Conservation (phyloP, 208 protist genomes). For the Borovskyia barvae region DNA sequence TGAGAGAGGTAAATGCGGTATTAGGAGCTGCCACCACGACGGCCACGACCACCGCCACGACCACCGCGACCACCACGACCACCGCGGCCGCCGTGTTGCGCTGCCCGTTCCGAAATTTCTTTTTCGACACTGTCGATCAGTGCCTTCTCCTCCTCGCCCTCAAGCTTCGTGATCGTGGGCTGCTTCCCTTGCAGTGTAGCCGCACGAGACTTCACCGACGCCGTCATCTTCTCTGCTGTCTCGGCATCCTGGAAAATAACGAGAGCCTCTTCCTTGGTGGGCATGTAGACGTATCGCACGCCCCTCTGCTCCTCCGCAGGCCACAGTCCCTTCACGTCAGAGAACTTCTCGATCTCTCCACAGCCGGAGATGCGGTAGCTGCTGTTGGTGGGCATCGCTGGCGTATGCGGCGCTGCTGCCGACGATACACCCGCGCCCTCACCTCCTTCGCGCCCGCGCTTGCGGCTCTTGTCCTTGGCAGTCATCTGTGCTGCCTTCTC, state of each 20-base stretch:
- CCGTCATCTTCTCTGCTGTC: conserved; percentile 75
- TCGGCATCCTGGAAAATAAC: conserved; percentile 85
- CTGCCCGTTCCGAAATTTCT: conserved; percentile 79
- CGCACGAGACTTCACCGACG: conserved; percentile 56
- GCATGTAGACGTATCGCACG: conserved; percentile 84
- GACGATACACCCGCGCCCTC: not conserved
- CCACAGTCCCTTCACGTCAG: conserved; percentile 80
- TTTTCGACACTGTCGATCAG: conserved; percentile 76
- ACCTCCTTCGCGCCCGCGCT: conserved; percentile 13
- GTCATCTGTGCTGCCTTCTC: conserved; percentile 70
- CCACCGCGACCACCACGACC: conserved; percentile 37
- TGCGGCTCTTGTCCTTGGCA: conserved; percentile 45
- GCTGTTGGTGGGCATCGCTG: conserved; percentile 76
- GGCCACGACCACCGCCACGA: conserved; percentile 35
- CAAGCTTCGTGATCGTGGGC: conserved; percentile 65
- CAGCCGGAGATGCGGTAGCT: conserved; percentile 74
- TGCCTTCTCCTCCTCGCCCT: conserved; percentile 59
- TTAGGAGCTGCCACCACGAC: no score
- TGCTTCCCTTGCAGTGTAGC: conserved; percentile 79
- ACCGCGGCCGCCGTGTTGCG: conserved; percentile 39
- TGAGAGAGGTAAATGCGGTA: no score
- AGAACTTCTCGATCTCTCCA: conserved; percentile 67
- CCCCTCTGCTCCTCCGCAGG: conserved; percentile 81
- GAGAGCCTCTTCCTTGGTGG: conserved; percentile 56
- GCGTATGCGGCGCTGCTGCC: conserved; percentile 35